Evolutionary conservation across 305 asterid genomes (phyloP).

Genomic region (Rubia balearica): DNA sequence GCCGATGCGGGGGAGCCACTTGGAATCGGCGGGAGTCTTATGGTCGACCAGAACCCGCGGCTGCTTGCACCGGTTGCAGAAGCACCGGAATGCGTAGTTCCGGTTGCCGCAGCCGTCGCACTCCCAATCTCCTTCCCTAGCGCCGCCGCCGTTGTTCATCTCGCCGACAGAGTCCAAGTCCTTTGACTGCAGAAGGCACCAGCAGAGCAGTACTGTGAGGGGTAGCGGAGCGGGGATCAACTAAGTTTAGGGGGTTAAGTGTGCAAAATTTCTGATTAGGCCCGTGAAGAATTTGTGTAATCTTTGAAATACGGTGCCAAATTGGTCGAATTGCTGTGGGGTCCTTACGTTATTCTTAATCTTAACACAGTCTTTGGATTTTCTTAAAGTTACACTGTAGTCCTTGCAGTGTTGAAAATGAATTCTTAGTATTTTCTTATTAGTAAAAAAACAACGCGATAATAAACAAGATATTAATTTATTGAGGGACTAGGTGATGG

Average conservation of each 20-base stretch:
- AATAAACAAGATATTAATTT: no score
- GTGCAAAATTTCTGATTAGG: neutral
- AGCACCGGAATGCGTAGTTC: conserved; percentile 75
- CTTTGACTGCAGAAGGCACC: neutral
- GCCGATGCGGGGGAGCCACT: conserved; percentile 90
- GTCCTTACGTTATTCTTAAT: no score
- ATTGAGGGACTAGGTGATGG: no score
- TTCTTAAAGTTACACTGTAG: no score
- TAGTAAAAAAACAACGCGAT: no score
- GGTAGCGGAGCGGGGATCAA: neutral
- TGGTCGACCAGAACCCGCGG: conserved; percentile 77
- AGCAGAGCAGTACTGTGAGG: neutral
- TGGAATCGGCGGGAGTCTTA: conserved; percentile 71
- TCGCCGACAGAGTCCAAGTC: neutral
- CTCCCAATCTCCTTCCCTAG: conserved; percentile 86
- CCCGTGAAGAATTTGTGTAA: neutral
- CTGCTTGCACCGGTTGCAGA: conserved; percentile 82
- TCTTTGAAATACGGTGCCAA: no score
- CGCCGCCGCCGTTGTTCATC: conserved; percentile 25
- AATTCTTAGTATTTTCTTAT: no score
- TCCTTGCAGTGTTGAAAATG: no score
- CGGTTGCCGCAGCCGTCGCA: conserved; percentile 67
- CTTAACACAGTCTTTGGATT: no score
- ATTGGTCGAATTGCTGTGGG: no score
- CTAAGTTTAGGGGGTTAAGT: neutral